Percentiles rank a stretch among this genome's conserved stretches.
phyloP scores from a whole-genome alignment of 176 grass and related monocot species.

The bread wheat (Triticum aestivum) region IWGSC_CS_RefSeq_v2.1 NC_057794.1:364464889-364465388 shows the following conservation, averaged over 20 bases:
- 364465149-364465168: too few species aligned
- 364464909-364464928: slow-evolving; percentile 42
- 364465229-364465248: not conserved
- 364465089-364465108: too few species aligned
- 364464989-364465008: not conserved
- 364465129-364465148: too few species aligned
- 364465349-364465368: not conserved
- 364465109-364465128: too few species aligned
- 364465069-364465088: too few species aligned
- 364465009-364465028: not conserved
- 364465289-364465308: not conserved
- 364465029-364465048: not conserved
- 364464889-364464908: not conserved
- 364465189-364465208: not conserved
- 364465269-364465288: not conserved
- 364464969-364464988: not conserved
- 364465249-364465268: not conserved
- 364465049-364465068: not conserved
- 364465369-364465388: not conserved
- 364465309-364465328: slow-evolving; percentile 4
- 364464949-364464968: slow-evolving; percentile 17
- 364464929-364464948: not conserved
- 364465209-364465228: not conserved
- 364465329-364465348: not conserved
- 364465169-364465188: too few species aligned